These are phyloP conservation scores for Sporopachydermia lactativora DNA, from an alignment of 805 yeast species.

Conservation along the genomic window DNA sequence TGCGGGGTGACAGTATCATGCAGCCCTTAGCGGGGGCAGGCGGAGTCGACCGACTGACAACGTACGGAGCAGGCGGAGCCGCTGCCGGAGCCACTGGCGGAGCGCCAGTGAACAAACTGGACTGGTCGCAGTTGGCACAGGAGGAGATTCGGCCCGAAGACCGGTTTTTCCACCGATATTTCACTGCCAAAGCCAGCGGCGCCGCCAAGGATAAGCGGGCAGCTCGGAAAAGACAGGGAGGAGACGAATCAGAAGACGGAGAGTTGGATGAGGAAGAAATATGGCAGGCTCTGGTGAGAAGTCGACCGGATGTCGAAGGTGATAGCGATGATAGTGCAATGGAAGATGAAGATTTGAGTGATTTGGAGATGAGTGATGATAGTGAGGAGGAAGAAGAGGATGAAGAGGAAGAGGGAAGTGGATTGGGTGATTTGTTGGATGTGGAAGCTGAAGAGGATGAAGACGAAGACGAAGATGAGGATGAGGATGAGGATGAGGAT, in stretches of 20 bases:
- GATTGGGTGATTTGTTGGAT: slow-evolving; percentile 26
- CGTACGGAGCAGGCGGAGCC: slow-evolving; percentile 15
- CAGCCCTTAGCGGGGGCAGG: slow-evolving; percentile 82
- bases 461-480: slow-evolving; percentile 20
- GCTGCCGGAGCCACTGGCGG: slow-evolving; percentile 22
- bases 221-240: slow-evolving; percentile 14
- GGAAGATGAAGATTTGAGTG: slow-evolving; percentile 48
- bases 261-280: slow-evolving; percentile 57
- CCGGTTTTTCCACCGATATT: slow-evolving; percentile 75
- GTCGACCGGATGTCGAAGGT: slow-evolving; percentile 60
- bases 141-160: slow-evolving; percentile 75
- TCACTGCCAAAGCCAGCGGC: slow-evolving; percentile 35
- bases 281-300: slow-evolving; percentile 67
- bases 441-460: slow-evolving; percentile 18
- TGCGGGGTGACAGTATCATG: slow-evolving; percentile 91
- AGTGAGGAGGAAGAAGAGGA: slow-evolving; percentile 19
- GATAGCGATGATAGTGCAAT: slow-evolving; percentile 27
- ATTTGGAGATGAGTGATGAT: slow-evolving; percentile 42
- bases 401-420: slow-evolving; percentile 17
- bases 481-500: slow-evolving; percentile 12
- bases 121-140: slow-evolving; percentile 52
- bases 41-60: slow-evolving; percentile 12
- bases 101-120: slow-evolving; percentile 71
- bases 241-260: slow-evolving; percentile 21
- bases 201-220: slow-evolving; percentile 18